Percentiles rank a stretch among this genome's conserved stretches.
These are phyloP conservation scores for Botrytis aclada DNA, from an alignment of 2,329 filamentous ascomycete genomes.

Conservation along the genomic window DNA sequence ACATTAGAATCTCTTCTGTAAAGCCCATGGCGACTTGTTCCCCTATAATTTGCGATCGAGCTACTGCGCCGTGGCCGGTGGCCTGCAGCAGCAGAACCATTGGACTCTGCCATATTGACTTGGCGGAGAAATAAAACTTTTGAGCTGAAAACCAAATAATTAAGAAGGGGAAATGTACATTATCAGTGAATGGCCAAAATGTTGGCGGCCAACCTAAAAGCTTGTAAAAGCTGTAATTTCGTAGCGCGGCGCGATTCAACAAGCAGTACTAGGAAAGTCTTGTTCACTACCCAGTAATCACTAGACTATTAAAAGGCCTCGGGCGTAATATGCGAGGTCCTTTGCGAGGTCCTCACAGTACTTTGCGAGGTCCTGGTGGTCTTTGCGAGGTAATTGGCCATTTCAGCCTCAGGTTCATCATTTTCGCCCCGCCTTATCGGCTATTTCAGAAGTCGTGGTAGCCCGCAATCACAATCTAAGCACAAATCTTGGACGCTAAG, in stretches of 20 bases:
- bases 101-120: slow-evolving; percentile 31
- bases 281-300: background rate
- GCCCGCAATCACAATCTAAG: slow-evolving; percentile 19
- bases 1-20: slow-evolving; percentile 68
- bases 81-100: slow-evolving; percentile 31
- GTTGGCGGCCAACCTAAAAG: background rate
- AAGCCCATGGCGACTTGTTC: slow-evolving; percentile 38
- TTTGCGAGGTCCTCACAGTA: no score
- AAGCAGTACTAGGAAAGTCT: background rate
- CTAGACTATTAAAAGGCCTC: background rate
- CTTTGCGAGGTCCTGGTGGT: no score
- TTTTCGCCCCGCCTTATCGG: slow-evolving; percentile 22
- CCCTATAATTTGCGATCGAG: slow-evolving; percentile 32
- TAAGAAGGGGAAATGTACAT: slow-evolving; percentile 7
- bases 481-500: slow-evolving; percentile 20
- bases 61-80: slow-evolving; percentile 33
- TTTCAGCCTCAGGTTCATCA: slow-evolving; percentile 9
- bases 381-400: background rate
- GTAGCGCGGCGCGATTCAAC: slow-evolving; percentile 2
- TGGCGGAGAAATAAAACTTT: slow-evolving; percentile 3
- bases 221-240: background rate
- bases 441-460: slow-evolving; percentile 17
- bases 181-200: background rate
- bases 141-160: slow-evolving; percentile 10
- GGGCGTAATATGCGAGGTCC: background rate